These are phyloP conservation scores for Leccinum disarticulatum DNA, from an alignment of 768 basidiomycete species.

Conservation along the genomic window DNA sequence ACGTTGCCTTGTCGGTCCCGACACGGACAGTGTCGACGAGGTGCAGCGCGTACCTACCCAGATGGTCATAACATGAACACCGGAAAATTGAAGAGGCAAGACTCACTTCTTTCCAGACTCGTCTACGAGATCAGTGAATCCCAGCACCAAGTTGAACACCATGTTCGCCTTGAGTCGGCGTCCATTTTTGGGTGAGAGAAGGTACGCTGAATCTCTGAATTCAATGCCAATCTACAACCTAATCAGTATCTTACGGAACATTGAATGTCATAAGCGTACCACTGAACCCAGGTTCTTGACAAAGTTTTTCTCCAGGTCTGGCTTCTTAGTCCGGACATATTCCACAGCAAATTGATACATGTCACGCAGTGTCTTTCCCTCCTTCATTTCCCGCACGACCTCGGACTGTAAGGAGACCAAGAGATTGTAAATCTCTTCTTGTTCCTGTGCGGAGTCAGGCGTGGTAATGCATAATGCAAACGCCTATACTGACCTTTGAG, in stretches of 20 bases:
- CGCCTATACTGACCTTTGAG: constrained; percentile 53
- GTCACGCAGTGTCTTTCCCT: constrained; percentile 74
- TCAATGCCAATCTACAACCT: constrained; percentile 85
- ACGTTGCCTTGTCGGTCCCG: constrained; percentile 58
- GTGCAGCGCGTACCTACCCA: constrained; percentile 76
- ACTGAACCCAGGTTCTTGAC: constrained; percentile 90
- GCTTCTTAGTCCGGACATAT: constrained; percentile 73
- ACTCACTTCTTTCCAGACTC: constrained; percentile 72
- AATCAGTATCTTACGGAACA: background rate
- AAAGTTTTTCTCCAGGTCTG: constrained; percentile 80
- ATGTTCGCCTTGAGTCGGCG: constrained; percentile 73
- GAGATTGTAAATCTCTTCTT: constrained; percentile 85
- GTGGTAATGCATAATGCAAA: background rate
- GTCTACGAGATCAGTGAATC: constrained; percentile 82
- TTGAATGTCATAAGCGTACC: constrained; percentile 45
- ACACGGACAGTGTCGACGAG: constrained; percentile 88
- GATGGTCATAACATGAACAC: background rate
- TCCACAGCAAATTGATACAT: constrained; percentile 75
- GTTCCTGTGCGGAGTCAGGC: constrained; percentile 54
- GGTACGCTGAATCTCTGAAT: constrained; percentile 85
- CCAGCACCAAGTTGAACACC: constrained; percentile 82
- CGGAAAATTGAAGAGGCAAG: background rate
- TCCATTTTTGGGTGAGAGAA: constrained; percentile 78
- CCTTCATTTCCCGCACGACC: constrained; percentile 72
- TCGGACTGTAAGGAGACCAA: constrained; percentile 78